phyloP scores from a whole-genome alignment of 164 flowering plant species.

The Macadamia tetraphylla region DNA sequence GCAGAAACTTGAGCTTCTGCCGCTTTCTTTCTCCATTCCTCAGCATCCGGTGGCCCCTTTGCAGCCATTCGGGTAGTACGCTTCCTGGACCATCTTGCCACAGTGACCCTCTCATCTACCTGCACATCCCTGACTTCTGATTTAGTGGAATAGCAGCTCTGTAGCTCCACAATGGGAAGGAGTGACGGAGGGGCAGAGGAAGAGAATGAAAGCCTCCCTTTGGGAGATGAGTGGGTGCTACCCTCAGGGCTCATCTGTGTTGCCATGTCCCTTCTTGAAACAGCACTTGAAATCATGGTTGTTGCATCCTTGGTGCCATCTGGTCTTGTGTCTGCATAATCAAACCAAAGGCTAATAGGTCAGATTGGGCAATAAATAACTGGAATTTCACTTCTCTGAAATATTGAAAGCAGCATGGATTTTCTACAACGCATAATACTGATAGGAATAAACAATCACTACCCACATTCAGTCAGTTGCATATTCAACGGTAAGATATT shows the following conservation, averaged over 20 bases:
- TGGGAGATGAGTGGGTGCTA: slow-evolving; percentile 60
- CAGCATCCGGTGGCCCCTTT: slow-evolving; percentile 37
- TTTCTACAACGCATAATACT: neutral
- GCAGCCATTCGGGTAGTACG: slow-evolving; percentile 32
- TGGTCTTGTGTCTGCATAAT: slow-evolving; percentile 42
- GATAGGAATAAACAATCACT: neutral
- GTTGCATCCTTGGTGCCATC: slow-evolving; percentile 43
- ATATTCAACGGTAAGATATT: no score
- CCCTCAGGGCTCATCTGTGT: slow-evolving; percentile 96
- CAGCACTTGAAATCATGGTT: slow-evolving; percentile 46
- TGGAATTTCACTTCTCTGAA: neutral
- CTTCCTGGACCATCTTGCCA: slow-evolving; percentile 82
- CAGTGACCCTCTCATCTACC: slow-evolving; percentile 70
- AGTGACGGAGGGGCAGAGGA: slow-evolving; percentile 28
- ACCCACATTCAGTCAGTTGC: no score
- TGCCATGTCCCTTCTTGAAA: slow-evolving; percentile 88
- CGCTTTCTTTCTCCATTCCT: slow-evolving; percentile 52
- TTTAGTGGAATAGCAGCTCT: slow-evolving; percentile 33
- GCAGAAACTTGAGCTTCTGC: slow-evolving; percentile 35
- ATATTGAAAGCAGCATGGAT: neutral
- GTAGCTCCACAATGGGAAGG: slow-evolving; percentile 49
- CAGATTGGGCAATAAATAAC: neutral
- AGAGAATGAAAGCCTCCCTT: slow-evolving; percentile 38
- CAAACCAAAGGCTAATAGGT: slow-evolving; percentile 1
- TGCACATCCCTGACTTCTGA: slow-evolving; percentile 77